Evolutionary conservation across 768 basidiomycete genomes (phyloP).

Genomic region (Mycena alexandri): DNA sequence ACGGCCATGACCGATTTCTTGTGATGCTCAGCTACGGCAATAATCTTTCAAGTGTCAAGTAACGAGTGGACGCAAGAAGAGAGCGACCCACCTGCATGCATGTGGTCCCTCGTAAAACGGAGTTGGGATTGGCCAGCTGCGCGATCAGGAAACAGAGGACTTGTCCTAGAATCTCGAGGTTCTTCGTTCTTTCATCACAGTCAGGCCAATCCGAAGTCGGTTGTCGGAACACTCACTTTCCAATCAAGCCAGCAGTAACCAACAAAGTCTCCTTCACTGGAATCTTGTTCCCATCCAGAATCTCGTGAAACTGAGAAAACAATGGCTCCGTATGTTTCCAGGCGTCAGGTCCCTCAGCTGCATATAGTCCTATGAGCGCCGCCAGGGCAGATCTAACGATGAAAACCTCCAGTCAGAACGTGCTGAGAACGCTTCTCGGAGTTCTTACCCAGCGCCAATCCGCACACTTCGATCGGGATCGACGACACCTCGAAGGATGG

Average conservation of each 20-base stretch:
- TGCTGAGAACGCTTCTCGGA: neutral
- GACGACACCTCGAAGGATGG: constrained; percentile 62
- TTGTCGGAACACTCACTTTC: constrained; percentile 52
- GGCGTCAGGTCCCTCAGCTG: constrained; percentile 47
- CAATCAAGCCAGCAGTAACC: constrained; percentile 70
- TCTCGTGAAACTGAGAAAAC: constrained; percentile 54
- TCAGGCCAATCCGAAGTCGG: constrained; percentile 9
- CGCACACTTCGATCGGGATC: constrained; percentile 72
- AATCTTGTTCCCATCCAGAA: constrained; percentile 61
- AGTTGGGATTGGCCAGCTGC: constrained; percentile 76
- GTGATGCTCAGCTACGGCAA: constrained; percentile 66
- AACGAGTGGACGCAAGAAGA: constrained; percentile 8
- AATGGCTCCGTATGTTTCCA: constrained; percentile 50
- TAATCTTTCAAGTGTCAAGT: constrained; percentile 58
- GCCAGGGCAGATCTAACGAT: constrained; percentile 67
- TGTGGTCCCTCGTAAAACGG: constrained; percentile 76
- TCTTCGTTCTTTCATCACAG: constrained; percentile 54
- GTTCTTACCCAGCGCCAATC: constrained; percentile 74
- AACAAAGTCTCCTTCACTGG: constrained; percentile 74
- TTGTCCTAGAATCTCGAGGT: constrained; percentile 67
- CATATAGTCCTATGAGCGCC: constrained; percentile 60
- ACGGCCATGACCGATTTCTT: constrained; percentile 75
- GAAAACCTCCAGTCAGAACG: constrained; percentile 6
- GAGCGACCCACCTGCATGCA: constrained; percentile 68
- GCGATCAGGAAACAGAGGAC: constrained; percentile 72